Percentiles rank a stretch among this genome's conserved stretches.
Conservation (phyloP, 1,284 basidiomycete species). For the Hortiboletus rubellus region DNA sequence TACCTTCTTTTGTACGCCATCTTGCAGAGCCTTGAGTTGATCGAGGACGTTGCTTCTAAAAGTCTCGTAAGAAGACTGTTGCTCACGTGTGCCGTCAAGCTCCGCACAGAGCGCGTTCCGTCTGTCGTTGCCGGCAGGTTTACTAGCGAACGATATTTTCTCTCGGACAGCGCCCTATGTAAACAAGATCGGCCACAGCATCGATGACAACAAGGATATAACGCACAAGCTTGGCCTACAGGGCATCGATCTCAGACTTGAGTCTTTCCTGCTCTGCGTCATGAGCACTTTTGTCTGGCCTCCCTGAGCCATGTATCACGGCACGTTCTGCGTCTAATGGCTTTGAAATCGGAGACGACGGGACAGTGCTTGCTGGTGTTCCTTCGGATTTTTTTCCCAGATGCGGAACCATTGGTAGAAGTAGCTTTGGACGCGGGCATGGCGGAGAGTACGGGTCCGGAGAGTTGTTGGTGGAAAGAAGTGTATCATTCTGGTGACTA, state of each 20-base stretch:
- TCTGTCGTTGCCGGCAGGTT: constrained; percentile 68
- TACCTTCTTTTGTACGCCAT: constrained; percentile 83
- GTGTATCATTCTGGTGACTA: neutral
- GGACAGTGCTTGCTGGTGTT: constrained; percentile 44
- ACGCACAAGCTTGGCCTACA: constrained; percentile 81
- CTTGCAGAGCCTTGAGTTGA: constrained; percentile 82
- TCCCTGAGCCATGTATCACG: constrained; percentile 46
- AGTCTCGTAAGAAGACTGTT: constrained; percentile 82
- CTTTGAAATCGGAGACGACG: constrained; percentile 49
- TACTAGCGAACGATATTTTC: constrained; percentile 69
- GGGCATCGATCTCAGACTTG: constrained; percentile 79
- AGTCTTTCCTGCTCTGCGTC: constrained; percentile 83
- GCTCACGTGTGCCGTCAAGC: constrained; percentile 76
- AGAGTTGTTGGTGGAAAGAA: constrained; percentile 7
- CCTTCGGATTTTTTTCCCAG: constrained; percentile 40
- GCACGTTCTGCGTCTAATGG: constrained; percentile 43
- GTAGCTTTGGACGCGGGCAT: constrained; percentile 59
- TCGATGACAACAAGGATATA: neutral
- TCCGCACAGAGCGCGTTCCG: constrained; percentile 77
- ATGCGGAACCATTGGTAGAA: constrained; percentile 43
- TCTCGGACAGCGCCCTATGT: constrained; percentile 73
- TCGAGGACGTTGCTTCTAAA: constrained; percentile 78
- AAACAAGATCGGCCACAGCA: constrained; percentile 4
- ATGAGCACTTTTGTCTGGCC: constrained; percentile 79
- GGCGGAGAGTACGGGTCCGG: constrained; percentile 1